Percentiles rank a stretch among this genome's conserved stretches.
Evolutionary conservation across 805 yeast genomes (phyloP).

Genomic region (Saturnispora sekii): DNA sequence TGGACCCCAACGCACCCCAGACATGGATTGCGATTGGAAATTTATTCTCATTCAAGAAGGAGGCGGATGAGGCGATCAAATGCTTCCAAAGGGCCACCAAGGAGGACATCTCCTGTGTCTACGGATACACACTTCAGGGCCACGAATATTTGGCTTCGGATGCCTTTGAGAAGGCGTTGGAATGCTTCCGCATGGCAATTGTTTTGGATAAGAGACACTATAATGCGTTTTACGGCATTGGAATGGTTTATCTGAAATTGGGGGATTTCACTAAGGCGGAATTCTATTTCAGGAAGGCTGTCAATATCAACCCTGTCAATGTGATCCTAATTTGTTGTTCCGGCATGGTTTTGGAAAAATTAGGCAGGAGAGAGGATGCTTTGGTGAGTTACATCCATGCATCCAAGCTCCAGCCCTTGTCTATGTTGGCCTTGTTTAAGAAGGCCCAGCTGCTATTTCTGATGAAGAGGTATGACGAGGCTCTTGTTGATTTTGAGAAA

Average conservation of each 20-base stretch:
- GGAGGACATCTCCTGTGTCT: slow-evolving; percentile 53
- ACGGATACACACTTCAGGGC: slow-evolving; percentile 88
- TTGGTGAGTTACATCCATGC: slow-evolving; percentile 77
- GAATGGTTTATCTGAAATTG: slow-evolving; percentile 81
- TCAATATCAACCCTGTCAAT: slow-evolving; percentile 81
- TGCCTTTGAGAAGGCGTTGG: slow-evolving; percentile 81
- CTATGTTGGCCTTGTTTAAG: slow-evolving; percentile 80
- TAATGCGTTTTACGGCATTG: slow-evolving; percentile 92
- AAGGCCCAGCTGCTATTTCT: slow-evolving; percentile 74
- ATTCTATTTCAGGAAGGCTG: slow-evolving; percentile 78
- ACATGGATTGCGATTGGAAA: slow-evolving; percentile 93
- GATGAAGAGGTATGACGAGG: slow-evolving; percentile 60
- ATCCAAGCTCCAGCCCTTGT: slow-evolving; percentile 69
- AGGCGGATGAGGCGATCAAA: slow-evolving; percentile 81
- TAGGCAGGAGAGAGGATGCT: slow-evolving; percentile 61
- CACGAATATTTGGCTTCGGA: slow-evolving; percentile 86
- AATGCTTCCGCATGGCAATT: slow-evolving; percentile 71
- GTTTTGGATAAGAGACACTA: slow-evolving; percentile 74
- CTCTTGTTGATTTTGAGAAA: slow-evolving; percentile 64
- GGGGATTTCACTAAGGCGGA: slow-evolving; percentile 83
- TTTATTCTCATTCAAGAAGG: slow-evolving; percentile 70
- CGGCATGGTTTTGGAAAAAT: slow-evolving; percentile 83
- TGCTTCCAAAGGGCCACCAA: slow-evolving; percentile 76
- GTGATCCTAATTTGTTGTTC: slow-evolving; percentile 85
- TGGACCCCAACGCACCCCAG: slow-evolving; percentile 55